A percentile compares a stretch with the other conserved stretches of the same genome.
Evolutionary conservation across 192 early-diverging fungal species (phyloP).

Genomic region (Entomortierella parvispora): DNA sequence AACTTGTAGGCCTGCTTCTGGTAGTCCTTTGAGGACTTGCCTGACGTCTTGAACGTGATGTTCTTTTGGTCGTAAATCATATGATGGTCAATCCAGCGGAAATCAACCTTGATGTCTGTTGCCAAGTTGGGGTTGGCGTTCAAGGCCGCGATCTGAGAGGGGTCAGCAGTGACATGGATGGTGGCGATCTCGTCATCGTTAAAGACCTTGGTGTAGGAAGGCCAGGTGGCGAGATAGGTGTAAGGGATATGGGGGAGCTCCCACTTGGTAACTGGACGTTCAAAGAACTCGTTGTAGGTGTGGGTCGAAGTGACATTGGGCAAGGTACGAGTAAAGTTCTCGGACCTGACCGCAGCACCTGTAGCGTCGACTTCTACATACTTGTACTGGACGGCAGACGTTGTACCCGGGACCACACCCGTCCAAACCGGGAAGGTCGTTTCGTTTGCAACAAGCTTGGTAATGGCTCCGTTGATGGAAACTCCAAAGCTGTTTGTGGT

Average conservation of each 20-base stretch:
- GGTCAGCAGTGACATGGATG: slow-evolving; percentile 37
- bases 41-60: slow-evolving; percentile 44
- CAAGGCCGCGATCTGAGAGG: slow-evolving; percentile 24
- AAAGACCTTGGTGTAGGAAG: slow-evolving; percentile 31
- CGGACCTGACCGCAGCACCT: slow-evolving; percentile 13
- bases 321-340: slow-evolving; percentile 19
- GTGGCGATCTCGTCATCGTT: slow-evolving; percentile 51
- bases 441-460: slow-evolving; percentile 16
- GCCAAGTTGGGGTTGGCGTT: slow-evolving; percentile 22
- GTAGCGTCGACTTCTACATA: slow-evolving; percentile 29
- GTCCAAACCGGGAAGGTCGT: slow-evolving; percentile 26
- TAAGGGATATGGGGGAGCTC: slow-evolving; percentile 51
- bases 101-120: slow-evolving; percentile 20
- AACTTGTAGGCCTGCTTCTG: slow-evolving; percentile 57
- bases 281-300: slow-evolving; percentile 59
- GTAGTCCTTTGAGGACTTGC: slow-evolving; percentile 53
- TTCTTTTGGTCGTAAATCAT: slow-evolving; percentile 30
- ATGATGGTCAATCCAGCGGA: slow-evolving; percentile 45
- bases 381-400: slow-evolving; percentile 5
- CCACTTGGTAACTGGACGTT: slow-evolving; percentile 52
- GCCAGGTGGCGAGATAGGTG: slow-evolving; percentile 45
- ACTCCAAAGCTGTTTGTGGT: slow-evolving; percentile 20
- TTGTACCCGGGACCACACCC: slow-evolving; percentile 11
- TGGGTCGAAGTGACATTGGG: slow-evolving; percentile 8
- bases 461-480: slow-evolving; percentile 19